Base-by-base conservation (phyloP, 108 stramenopile genomes). In the Aurantiochytrium sp. region DNA sequence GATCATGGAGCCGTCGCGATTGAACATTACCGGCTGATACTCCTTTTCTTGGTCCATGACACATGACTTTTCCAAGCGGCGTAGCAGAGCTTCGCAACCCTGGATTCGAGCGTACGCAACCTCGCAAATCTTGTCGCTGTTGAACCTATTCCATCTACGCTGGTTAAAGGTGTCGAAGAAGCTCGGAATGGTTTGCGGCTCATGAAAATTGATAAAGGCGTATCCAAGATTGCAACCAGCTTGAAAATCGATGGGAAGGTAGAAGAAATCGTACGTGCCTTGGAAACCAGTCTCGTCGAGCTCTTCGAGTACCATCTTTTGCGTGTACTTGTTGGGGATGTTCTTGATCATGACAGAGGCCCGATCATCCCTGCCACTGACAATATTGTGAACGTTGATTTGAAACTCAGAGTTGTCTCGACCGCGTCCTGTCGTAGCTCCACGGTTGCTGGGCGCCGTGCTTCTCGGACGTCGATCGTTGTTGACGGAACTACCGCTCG, bases 261-360 rank as follows among this genome's bases (percentile, higher is more conserved):
- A 99, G 91, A 99, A 99, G 89, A 98, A 99, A 91, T 99, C 99
- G 89, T 93, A 94, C 18, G 91, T 64, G 3, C 90, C 91, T 5
- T 53, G 49, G 91, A 97, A 97, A 4, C 64, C 64, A 58, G 96
- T 95, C 42, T 96, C 96, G 19, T 98, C 97, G 89, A 98, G 97
- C 94, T 99, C 99, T 18, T 95, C 89, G 23, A 99, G 91, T 19
- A 99, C 92, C 97, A 98, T 98, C 89, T 97, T 92, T 91, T 99
- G 99, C 5, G 98, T 98, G 92, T 99, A 99, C 92, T 99, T 99
- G 96, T 99, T 99, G 42, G 99, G 99, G 87, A 99, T 98, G 90
- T 99, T 99, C 69, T 98, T 95, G 44, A 99, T 96, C 99, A 99
- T 99, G 64, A 99, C 92, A 18, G 99, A 98, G 23, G 99, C 97